Evolutionary conservation across 768 basidiomycete genomes (phyloP).

Genomic region (Boletus tylopilopsis): DNA sequence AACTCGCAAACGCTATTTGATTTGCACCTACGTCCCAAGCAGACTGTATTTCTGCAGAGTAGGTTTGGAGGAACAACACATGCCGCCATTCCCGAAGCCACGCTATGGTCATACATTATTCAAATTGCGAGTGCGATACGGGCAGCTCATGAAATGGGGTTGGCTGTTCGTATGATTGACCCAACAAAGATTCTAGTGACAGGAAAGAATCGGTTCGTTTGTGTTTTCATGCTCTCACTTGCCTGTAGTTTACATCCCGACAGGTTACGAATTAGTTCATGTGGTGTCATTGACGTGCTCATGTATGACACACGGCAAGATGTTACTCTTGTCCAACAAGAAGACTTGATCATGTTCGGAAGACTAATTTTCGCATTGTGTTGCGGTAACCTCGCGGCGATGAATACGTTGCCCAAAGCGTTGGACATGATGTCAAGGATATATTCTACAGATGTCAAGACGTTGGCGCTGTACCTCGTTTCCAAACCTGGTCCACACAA

Average conservation of each 20-base stretch:
- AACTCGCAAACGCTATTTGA: slow-evolving; percentile 80
- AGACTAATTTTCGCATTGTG: slow-evolving; percentile 77
- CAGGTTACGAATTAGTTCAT: slow-evolving; percentile 83
- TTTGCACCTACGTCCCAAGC: slow-evolving; percentile 62
- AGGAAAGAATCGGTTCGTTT: slow-evolving; percentile 74
- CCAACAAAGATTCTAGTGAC: slow-evolving; percentile 84
- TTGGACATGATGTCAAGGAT: slow-evolving; percentile 67
- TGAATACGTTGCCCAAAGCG: slow-evolving; percentile 62
- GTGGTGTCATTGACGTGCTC: slow-evolving; percentile 84
- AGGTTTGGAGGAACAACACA: slow-evolving; percentile 31
- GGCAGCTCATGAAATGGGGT: slow-evolving; percentile 74
- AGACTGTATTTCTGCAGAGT: slow-evolving; percentile 34
- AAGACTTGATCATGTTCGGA: slow-evolving; percentile 86
- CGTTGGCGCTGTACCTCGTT: slow-evolving; percentile 70
- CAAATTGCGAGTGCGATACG: slow-evolving; percentile 89
- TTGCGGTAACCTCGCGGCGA: slow-evolving; percentile 59
- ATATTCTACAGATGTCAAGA: slow-evolving; percentile 83
- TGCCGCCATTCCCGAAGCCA: slow-evolving; percentile 61
- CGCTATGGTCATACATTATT: slow-evolving; percentile 89
- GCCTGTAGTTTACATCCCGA: slow-evolving; percentile 1
- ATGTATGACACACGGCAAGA: slow-evolving; percentile 69
- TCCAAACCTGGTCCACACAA: slow-evolving; percentile 67
- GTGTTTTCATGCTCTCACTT: not conserved
- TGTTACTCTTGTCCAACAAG: slow-evolving; percentile 65
- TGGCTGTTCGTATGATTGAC: slow-evolving; percentile 81